Conservation (phyloP, 768 basidiomycete species). For the Nidularia pulvinata region DNA sequence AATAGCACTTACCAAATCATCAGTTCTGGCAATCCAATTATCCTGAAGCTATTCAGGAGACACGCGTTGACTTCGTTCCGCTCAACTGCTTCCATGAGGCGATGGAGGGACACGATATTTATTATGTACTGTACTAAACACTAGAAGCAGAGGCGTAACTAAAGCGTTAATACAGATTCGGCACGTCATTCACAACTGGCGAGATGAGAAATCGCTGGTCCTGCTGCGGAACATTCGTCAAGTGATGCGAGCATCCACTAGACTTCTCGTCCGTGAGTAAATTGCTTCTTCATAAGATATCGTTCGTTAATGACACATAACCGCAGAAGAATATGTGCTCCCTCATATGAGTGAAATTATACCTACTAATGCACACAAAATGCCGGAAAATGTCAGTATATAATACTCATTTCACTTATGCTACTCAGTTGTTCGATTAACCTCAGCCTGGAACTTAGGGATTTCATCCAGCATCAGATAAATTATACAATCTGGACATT, state of each 20-base stretch:
- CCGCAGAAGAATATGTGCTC: slow-evolving; percentile 1
- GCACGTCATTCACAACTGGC: slow-evolving; percentile 2
- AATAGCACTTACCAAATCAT: too few species aligned
- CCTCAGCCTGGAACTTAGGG: neutral
- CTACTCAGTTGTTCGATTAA: too few species aligned
- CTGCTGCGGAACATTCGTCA: slow-evolving; percentile 1
- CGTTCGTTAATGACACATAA: neutral
- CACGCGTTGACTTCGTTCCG: slow-evolving; percentile 9
- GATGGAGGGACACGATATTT: slow-evolving; percentile 6
- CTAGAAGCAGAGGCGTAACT: too few species aligned
- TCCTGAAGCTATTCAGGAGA: slow-evolving; percentile 6
- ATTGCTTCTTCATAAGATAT: neutral
- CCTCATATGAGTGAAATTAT: neutral
- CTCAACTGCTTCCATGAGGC: slow-evolving; percentile 12
- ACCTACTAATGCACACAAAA: neutral
- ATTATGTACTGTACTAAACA: slow-evolving; percentile 7
- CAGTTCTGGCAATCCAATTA: slow-evolving; percentile 10
- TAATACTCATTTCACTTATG: neutral
- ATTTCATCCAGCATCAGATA: neutral
- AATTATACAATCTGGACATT: neutral
- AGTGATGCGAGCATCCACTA: neutral
- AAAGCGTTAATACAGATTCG: neutral
- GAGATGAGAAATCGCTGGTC: neutral
- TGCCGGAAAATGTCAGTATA: neutral
- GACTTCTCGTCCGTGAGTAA: neutral